Evolutionary conservation across 345 rosid genomes (phyloP).

Genomic region (Lepidium aucheri): DNA sequence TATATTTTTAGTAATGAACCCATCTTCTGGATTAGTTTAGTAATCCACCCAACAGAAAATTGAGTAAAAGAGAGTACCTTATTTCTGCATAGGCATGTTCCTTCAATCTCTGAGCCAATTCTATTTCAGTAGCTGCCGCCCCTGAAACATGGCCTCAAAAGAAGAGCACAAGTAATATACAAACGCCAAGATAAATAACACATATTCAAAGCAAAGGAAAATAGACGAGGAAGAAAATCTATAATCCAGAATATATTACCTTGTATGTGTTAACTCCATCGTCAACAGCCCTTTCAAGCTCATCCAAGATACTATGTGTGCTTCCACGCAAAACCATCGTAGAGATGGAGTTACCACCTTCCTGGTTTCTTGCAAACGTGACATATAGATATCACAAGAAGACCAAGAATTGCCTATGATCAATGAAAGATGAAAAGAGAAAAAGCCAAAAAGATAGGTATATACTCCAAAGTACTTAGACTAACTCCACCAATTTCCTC

Average conservation of each 20-base stretch:
- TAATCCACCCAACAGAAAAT: too few species aligned
- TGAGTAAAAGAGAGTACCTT: conserved; percentile 57
- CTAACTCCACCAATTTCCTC: conserved; percentile 95
- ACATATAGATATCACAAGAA: conserved; percentile 33
- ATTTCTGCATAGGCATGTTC: conserved; percentile 83
- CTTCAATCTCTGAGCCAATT: conserved; percentile 83
- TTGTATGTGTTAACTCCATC: conserved; percentile 97
- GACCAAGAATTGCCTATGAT: not conserved
- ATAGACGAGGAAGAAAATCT: too few species aligned
- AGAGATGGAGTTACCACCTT: conserved; percentile 75
- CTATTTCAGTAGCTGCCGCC: conserved; percentile 93
- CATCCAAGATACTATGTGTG: conserved; percentile 86
- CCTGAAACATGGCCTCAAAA: conserved; percentile 78
- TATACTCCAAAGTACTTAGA: conserved; percentile 39
- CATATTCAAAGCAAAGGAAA: not conserved
- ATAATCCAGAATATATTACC: conserved; percentile 32
- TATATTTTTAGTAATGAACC: too few species aligned
- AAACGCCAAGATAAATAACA: not conserved
- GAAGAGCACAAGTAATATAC: not conserved
- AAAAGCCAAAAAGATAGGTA: not conserved
- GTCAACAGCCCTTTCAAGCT: conserved; percentile 97
- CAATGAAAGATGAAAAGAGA: not conserved
- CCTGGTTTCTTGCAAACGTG: conserved; percentile 74
- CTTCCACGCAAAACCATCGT: conserved; percentile 90
- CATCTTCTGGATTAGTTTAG: too few species aligned